A percentile compares a stretch with the other conserved stretches of the same genome.
These are phyloP conservation scores for Myriosclerotinia scirpicola DNA, from an alignment of 2,329 filamentous ascomycete species.

Conservation along the genomic window DNA sequence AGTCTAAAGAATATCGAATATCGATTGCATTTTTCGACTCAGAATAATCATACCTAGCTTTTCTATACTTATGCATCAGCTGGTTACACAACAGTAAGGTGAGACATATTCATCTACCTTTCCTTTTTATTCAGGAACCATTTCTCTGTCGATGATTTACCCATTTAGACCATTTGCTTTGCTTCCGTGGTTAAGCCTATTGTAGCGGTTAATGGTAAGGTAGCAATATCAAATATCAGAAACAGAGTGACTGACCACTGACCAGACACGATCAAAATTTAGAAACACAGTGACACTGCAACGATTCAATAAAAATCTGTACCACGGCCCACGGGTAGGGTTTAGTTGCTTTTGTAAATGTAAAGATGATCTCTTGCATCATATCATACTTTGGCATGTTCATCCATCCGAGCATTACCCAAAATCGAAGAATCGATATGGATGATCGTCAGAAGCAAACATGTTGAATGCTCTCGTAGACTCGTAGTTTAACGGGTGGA, in stretches of 20 bases:
- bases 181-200: neutral
- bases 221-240: neutral
- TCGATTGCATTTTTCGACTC: neutral
- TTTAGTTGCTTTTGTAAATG: neutral
- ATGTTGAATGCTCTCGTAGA: too few relatives aligned
- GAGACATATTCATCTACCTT: slow-evolving; percentile 10
- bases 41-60: slow-evolving; percentile 7
- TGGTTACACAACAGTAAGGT: neutral
- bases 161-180: neutral
- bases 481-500: neutral
- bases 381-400: neutral
- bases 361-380: neutral
- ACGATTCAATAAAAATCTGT: too few relatives aligned
- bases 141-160: neutral
- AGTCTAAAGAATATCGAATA: neutral
- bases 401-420: slow-evolving; percentile 8
- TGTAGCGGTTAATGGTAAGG: neutral
- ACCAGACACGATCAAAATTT: neutral
- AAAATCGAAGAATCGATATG: neutral
- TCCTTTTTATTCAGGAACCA: neutral
- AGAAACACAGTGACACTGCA: too few relatives aligned
- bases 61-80: slow-evolving; percentile 6
- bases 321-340: neutral
- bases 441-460: neutral
- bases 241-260: too few relatives aligned